phyloP scores from a whole-genome alignment of 2,329 filamentous ascomycete genomes.

The Neophaeococcomyces mojaviensis region DNA sequence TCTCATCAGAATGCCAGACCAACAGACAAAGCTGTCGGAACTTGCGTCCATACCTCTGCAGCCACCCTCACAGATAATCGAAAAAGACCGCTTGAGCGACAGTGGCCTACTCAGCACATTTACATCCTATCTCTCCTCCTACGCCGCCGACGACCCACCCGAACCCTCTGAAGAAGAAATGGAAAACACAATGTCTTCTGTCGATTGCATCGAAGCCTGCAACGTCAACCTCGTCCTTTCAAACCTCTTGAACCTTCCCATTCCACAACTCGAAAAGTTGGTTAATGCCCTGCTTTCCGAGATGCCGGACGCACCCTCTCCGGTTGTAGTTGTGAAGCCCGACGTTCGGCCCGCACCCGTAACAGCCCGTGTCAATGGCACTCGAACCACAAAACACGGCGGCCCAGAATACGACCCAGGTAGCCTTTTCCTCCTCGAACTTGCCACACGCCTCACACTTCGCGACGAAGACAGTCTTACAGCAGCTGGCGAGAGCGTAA shows the following conservation, averaged over 20 bases:
- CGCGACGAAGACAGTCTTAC: constrained; percentile 66
- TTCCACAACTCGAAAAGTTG: constrained; percentile 52
- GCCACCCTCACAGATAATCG: constrained; percentile 84
- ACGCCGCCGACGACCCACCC: constrained; percentile 93
- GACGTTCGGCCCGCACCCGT: constrained; percentile 58
- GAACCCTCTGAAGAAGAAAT: constrained; percentile 96
- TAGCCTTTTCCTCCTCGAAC: constrained; percentile 82
- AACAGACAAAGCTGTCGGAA: constrained; percentile 40
- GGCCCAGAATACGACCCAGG: constrained; percentile 69
- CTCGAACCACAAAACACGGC: constrained; percentile 48
- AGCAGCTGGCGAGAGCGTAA: constrained; percentile 68
- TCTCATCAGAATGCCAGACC: constrained; percentile 61
- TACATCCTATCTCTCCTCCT: constrained; percentile 96
- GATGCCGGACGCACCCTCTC: constrained; percentile 76
- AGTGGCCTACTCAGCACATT: constrained; percentile 87
- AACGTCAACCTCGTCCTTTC: constrained; percentile 73
- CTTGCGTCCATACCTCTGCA: constrained; percentile 81
- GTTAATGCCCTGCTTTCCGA: constrained; percentile 70
- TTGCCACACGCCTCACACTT: constrained; percentile 74
- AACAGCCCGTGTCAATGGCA: constrained; percentile 51
- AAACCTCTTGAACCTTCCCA: constrained; percentile 66
- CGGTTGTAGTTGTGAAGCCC: constrained; percentile 78
- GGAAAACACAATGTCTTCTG: constrained; percentile 87
- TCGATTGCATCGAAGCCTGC: constrained; percentile 89
- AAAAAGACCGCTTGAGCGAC: constrained; percentile 72